phyloP scores from a whole-genome alignment of 1,284 basidiomycete species.

The Ustilago crameri region DNA sequence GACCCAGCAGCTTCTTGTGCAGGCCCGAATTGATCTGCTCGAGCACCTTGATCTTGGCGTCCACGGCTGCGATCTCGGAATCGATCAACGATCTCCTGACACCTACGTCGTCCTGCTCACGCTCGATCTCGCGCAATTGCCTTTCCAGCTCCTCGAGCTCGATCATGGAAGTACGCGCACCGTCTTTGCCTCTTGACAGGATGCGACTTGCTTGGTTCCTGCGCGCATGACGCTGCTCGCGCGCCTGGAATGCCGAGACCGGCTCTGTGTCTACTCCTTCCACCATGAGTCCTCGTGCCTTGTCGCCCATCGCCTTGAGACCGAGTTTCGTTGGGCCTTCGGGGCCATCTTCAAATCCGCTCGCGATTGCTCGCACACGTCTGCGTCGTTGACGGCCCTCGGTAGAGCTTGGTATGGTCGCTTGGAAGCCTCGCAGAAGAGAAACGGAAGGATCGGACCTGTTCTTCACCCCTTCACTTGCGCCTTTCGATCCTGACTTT shows the following conservation, averaged over 20 bases:
- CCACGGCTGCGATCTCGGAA: slow-evolving; percentile 50
- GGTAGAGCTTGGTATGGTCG: slow-evolving; percentile 61
- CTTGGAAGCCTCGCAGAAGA: slow-evolving; percentile 66
- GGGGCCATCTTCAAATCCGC: slow-evolving; percentile 45
- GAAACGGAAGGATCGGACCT: slow-evolving; percentile 53
- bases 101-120: slow-evolving; percentile 60
- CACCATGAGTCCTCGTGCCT: slow-evolving; percentile 58
- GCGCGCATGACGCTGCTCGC: slow-evolving; percentile 49
- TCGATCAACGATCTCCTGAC: slow-evolving; percentile 53
- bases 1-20: slow-evolving; percentile 82
- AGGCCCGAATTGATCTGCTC: slow-evolving; percentile 83
- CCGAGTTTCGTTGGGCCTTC: slow-evolving; percentile 53
- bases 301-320: slow-evolving; percentile 60
- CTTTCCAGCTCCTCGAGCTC: slow-evolving; percentile 62
- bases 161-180: slow-evolving; percentile 25
- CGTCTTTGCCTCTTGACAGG: slow-evolving; percentile 49
- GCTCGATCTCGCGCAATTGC: slow-evolving; percentile 60
- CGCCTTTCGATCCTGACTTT: slow-evolving; percentile 10
- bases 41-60: slow-evolving; percentile 73
- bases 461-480: slow-evolving; percentile 29
- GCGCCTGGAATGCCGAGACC: slow-evolving; percentile 42
- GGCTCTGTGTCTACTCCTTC: slow-evolving; percentile 42
- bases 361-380: slow-evolving; percentile 50
- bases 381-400: slow-evolving; percentile 57
- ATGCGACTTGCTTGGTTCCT: slow-evolving; percentile 42